Evolutionary conservation across 108 stramenopile species (phyloP).

Genomic region (Conticribra guillardii): DNA sequence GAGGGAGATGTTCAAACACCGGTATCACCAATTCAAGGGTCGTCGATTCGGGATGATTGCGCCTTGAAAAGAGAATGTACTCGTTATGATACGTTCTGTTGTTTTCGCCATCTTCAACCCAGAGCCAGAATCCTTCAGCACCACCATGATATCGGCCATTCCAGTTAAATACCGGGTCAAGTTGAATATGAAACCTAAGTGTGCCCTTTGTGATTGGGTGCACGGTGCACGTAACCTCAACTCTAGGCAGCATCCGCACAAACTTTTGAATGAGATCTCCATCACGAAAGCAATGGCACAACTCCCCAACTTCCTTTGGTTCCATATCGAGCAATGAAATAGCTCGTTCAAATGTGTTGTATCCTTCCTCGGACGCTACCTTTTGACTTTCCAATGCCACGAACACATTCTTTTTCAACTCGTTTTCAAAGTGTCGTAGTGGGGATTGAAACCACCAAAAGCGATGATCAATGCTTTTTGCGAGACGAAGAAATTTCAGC

Average conservation of each 20-base stretch:
- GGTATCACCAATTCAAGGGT: slow-evolving; percentile 91
- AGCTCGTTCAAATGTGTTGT: slow-evolving; percentile 64
- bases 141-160: slow-evolving; percentile 81
- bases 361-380: slow-evolving; percentile 39
- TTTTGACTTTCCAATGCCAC: slow-evolving; percentile 75
- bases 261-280: slow-evolving; percentile 75
- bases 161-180: slow-evolving; percentile 91
- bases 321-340: slow-evolving; percentile 89
- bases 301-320: slow-evolving; percentile 91
- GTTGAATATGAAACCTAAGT: slow-evolving; percentile 71
- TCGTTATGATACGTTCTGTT: slow-evolving; percentile 88
- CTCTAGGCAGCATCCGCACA: slow-evolving; percentile 77
- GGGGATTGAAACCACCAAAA: slow-evolving; percentile 98
- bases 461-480: slow-evolving; percentile 93
- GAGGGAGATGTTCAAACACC: slow-evolving; percentile 84
- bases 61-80: slow-evolving; percentile 70
- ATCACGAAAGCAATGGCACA: slow-evolving; percentile 68
- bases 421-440: slow-evolving; percentile 88
- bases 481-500: slow-evolving; percentile 84
- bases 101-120: slow-evolving; percentile 94
- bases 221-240: slow-evolving; percentile 79
- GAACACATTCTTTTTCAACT: slow-evolving; percentile 71
- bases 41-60: slow-evolving; percentile 70
- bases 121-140: slow-evolving; percentile 91
- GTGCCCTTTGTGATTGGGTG: slow-evolving; percentile 94